phyloP scores from a whole-genome alignment of 805 yeast genomes.

The Ogataea pilisensis region DNA sequence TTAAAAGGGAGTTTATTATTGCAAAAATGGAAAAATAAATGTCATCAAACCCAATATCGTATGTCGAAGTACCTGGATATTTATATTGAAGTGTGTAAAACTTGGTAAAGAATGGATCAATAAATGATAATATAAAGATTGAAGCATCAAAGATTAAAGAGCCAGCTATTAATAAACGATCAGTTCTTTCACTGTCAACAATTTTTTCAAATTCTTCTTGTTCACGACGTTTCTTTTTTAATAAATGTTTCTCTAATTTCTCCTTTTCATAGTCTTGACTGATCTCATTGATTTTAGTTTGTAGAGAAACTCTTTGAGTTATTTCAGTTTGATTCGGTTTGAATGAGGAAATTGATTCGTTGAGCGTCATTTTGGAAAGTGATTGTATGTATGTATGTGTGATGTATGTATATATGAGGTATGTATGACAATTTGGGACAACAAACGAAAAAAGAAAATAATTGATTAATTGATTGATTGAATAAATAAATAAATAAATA shows the following conservation, averaged over 20 bases:
- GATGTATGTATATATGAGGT: neutral
- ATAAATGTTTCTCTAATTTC: neutral
- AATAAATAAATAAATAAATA: neutral
- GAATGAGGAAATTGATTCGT: neutral
- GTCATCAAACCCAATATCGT: conserved; percentile 57
- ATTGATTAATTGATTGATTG: too few relatives aligned
- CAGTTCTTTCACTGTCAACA: conserved; percentile 12
- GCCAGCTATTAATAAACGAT: conserved; percentile 17
- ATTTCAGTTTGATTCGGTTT: neutral
- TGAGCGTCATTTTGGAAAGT: neutral
- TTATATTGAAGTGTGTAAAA: conserved; percentile 40
- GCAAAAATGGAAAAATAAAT: conserved; percentile 48
- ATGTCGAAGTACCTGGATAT: conserved; percentile 29
- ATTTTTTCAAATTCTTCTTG: conserved; percentile 3
- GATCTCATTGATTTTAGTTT: neutral
- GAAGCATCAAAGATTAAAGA: conserved; percentile 14
- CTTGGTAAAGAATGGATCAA: conserved; percentile 29
- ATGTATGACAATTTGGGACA: too few relatives aligned
- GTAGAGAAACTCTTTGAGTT: neutral
- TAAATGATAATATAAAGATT: conserved; percentile 15
- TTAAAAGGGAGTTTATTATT: conserved; percentile 51
- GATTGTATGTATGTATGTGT: neutral
- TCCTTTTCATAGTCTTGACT: neutral
- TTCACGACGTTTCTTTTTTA: neutral
- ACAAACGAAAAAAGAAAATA: too few relatives aligned